Base-by-base conservation (phyloP, 371 early-diverging fungal genomes). In the Mortierella sp. region DNA sequence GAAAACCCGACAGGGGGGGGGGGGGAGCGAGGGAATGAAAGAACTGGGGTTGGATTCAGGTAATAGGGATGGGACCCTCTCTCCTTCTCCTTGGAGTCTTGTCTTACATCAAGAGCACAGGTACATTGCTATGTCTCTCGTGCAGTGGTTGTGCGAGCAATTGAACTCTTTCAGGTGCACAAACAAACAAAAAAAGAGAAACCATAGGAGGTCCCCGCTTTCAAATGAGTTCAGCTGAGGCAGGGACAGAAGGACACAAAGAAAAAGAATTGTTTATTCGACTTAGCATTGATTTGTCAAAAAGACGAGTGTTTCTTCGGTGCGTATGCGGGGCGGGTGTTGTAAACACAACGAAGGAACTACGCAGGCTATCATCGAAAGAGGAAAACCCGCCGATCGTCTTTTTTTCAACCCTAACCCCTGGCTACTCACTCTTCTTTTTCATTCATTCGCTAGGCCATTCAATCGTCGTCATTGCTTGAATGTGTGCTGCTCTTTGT, bases 351-450 rank as follows among this genome's bases (percentile, higher is more conserved):
- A 5, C 5, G 26, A 16, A 16, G 1, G 26, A 64, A 64, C 64
- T 64, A 64, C 64, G 40, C 64, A 64, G 24, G 37, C 21, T 37
- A 21, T 64, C 9, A 9, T 64, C 64, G 24, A 64, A 64, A 21
- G 64, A 37, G 64, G 64, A 64, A 64, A 64, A 64, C 34, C 40
- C 24, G 37, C 64, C 64, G 64, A 64, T 64, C 64, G 34, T 37
- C 40, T 19, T 34, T 31, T 28, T 4, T 46, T 46, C 13, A 46
- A 13, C 48, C 48, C 48, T 46, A 46, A 46, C 37, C 9, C 28
- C 28, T 13, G 11, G 0, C 34, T 19, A 19, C 40, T n/a, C n/a
- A n/a, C n/a, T n/a, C 1, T 64, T 64, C 24, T 64, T 9, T 34
- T 19, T 21, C 37, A 16, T 16, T 19, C 34, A 21, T 64, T 34